Percentiles rank a stretch among this genome's conserved stretches.
phyloP scores from a whole-genome alignment of 768 basidiomycete genomes.

The Suillus tomentosus region DNA sequence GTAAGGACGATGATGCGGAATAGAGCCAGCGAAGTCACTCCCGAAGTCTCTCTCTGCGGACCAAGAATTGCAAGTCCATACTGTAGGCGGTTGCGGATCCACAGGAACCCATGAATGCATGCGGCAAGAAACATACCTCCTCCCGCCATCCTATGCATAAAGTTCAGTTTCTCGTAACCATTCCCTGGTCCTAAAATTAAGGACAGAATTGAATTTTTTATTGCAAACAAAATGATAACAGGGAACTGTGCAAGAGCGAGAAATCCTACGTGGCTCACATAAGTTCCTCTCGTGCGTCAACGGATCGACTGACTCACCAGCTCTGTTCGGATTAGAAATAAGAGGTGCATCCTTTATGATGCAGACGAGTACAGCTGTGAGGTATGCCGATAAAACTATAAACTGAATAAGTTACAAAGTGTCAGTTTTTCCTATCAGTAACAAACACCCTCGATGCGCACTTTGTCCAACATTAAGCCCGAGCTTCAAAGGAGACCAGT shows the following conservation, averaged over 20 bases:
- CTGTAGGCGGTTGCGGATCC: slow-evolving; percentile 73
- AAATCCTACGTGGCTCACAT: slow-evolving; percentile 45
- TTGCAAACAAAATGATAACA: slow-evolving; percentile 57
- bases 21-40: slow-evolving; percentile 67
- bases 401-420: slow-evolving; percentile 40
- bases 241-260: slow-evolving; percentile 61
- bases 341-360: slow-evolving; percentile 63
- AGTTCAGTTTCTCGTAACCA: slow-evolving; percentile 61
- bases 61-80: slow-evolving; percentile 62
- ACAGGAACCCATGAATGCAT: slow-evolving; percentile 55
- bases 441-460: slow-evolving; percentile 31
- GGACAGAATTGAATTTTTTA: slow-evolving; percentile 55
- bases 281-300: neutral
- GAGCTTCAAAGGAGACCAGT: slow-evolving; percentile 54
- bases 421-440: slow-evolving; percentile 13
- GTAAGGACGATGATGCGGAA: slow-evolving; percentile 67
- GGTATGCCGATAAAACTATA: slow-evolving; percentile 57
- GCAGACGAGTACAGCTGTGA: slow-evolving; percentile 52
- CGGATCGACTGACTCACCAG: slow-evolving; percentile 46
- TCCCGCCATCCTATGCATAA: slow-evolving; percentile 62
- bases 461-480: slow-evolving; percentile 61
- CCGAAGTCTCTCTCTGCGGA: slow-evolving; percentile 72
- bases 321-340: slow-evolving; percentile 70
- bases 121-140: slow-evolving; percentile 51
- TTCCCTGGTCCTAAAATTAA: slow-evolving; percentile 46